Base-by-base conservation (phyloP, 2,329 filamentous ascomycete species). In the Ophiostoma novo-ulmi region DNA sequence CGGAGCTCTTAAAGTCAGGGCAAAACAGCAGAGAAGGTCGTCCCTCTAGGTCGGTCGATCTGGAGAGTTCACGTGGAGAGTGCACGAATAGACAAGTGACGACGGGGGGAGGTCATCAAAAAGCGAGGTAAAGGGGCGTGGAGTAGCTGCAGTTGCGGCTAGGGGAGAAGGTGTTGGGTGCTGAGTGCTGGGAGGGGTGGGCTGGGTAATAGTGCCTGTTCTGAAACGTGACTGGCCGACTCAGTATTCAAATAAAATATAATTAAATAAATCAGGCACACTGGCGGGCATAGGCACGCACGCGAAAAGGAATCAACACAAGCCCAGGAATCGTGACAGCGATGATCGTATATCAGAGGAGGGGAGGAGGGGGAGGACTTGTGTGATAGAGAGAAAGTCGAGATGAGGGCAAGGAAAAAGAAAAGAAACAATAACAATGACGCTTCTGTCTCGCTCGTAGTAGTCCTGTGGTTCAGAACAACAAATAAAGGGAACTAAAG, bases 401-500 rank as follows among this genome's bases (percentile, higher is more conserved):
- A 58, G 67, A 13, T 10, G 63, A 41, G 22, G 36, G 26, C 22
- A 35, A 48, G 35, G 48, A 39, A 36, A 64, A 61, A 58, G 35
- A 38, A 69, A 44, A 69, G 64, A 69, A 35, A 48, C 38, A 41
- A 70, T 64, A 70, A 69, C 55, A 68, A 70, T 58, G 70, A 71
- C 66, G 70, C 70, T 39, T 36, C 63, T 65, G 35, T 38, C 63
- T 65, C 35, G 35, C 63, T 38, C 26, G 5, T 11, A 7, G 58
- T 35, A 5, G 22, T 22, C 14, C 52, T 20, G 52, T 17, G 14
- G 31, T 64, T n/a, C 35, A 65, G 63, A 44, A 71, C 70, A 71
- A 69, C 67, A 71, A 71, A 68, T 68, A 70, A 67, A 66, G 67
- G 65, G 58, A 71, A 68, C 64, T 68, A 69, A 63, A 66, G 67